Evolutionary conservation across 1,139 yeast genomes (phyloP).

Genomic region (Hyphopichia khmerensis): DNA sequence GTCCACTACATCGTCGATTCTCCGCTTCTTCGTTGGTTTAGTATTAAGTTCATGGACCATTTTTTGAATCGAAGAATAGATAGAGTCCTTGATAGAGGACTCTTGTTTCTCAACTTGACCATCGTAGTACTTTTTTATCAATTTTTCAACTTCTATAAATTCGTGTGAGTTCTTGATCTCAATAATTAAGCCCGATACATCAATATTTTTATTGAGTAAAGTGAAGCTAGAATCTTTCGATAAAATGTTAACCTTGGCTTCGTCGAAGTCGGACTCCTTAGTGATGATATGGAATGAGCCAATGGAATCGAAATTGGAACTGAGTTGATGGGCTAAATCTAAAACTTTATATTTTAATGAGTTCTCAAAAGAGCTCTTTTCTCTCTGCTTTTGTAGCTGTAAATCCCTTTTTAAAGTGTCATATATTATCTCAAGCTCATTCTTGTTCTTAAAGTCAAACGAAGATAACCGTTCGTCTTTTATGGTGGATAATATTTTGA

Average conservation of each 20-base stretch:
- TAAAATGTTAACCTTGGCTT: background rate
- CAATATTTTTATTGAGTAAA: background rate
- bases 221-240: background rate
- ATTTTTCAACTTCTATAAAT: background rate
- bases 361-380: slow-evolving; percentile 9
- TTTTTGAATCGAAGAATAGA: background rate
- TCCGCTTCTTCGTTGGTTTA: background rate
- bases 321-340: slow-evolving; percentile 19
- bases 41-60: background rate
- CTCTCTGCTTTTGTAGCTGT: slow-evolving; percentile 14
- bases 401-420: slow-evolving; percentile 25
- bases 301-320: slow-evolving; percentile 7
- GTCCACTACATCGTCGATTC: background rate
- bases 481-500: slow-evolving; percentile 14
- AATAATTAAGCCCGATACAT: too few species aligned
- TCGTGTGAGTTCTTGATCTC: background rate
- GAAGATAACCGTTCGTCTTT: slow-evolving; percentile 29
- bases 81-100: background rate
- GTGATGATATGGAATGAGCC: background rate
- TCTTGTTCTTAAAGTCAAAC: slow-evolving; percentile 16
- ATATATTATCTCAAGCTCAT: slow-evolving; percentile 25
- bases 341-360: slow-evolving; percentile 10
- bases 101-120: background rate
- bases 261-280: background rate
- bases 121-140: background rate